phyloP scores from a whole-genome alignment of 2,329 filamentous ascomycete species.

The Triangularia verruculosa region DNA sequence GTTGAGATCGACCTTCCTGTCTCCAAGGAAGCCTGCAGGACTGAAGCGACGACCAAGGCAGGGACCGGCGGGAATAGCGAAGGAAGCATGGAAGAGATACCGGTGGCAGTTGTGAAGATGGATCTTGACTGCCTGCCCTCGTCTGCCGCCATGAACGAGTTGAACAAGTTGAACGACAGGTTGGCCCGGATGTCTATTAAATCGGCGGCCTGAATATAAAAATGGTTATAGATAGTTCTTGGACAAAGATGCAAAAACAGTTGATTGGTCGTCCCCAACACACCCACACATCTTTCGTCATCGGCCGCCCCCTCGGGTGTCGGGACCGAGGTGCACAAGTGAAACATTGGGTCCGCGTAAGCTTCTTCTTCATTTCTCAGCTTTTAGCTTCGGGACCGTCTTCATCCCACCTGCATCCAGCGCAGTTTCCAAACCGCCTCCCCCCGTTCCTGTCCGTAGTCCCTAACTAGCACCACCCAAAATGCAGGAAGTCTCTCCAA shows the following conservation, averaged over 20 bases:
- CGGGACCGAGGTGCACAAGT: not conserved
- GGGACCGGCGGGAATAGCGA: not conserved
- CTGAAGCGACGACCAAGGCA: too few species aligned
- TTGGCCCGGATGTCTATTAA: not conserved
- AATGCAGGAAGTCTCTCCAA: not conserved
- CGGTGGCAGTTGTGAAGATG: not conserved
- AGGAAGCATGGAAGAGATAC: not conserved
- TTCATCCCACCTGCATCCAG: not conserved
- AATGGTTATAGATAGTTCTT: too few species aligned
- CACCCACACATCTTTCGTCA: too few species aligned
- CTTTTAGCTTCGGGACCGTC: not conserved
- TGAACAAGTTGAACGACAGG: not conserved
- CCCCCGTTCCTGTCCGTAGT: not conserved
- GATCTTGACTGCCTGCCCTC: too few species aligned
- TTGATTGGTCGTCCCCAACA: too few species aligned
- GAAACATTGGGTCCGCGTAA: not conserved
- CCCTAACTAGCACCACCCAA: not conserved
- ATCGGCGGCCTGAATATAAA: not conserved
- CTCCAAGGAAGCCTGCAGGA: not conserved
- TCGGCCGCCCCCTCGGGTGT: not conserved
- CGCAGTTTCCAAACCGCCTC: not conserved
- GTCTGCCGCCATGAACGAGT: too few species aligned
- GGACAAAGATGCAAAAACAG: too few species aligned
- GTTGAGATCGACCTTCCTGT: constrained; percentile 23
- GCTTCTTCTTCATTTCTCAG: not conserved